These are phyloP conservation scores for Ustilago loliicola DNA, from an alignment of 1,284 basidiomycete genomes.

Conservation along the genomic window DNA sequence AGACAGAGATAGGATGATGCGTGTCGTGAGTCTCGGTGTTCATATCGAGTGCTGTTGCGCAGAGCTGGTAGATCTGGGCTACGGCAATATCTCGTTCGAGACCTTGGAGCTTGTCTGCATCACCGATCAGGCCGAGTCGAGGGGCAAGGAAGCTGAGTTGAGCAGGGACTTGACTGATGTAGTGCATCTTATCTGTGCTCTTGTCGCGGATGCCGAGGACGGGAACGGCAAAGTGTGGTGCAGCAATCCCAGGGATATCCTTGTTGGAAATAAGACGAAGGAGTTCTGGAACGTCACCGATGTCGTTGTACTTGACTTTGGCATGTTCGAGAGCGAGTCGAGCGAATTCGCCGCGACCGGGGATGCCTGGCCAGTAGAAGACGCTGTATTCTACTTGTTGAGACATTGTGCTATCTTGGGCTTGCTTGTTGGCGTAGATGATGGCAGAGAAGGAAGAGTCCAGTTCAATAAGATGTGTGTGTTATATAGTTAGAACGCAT, in stretches of 20 bases:
- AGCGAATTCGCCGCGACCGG: slow-evolving; percentile 74
- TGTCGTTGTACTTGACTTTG: slow-evolving; percentile 72
- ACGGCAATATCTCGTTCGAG: slow-evolving; percentile 40
- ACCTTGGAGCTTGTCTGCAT: slow-evolving; percentile 24
- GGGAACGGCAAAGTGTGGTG: slow-evolving; percentile 70
- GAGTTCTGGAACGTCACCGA: slow-evolving; percentile 40
- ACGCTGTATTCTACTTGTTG: slow-evolving; percentile 41
- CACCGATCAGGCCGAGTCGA: slow-evolving; percentile 68
- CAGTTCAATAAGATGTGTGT: too few relatives aligned
- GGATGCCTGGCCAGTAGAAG: slow-evolving; percentile 70
- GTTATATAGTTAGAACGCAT: background rate
- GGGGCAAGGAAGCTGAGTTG: slow-evolving; percentile 73
- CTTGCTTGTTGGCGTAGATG: background rate
- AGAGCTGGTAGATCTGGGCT: slow-evolving; percentile 72
- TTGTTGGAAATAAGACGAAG: slow-evolving; percentile 31
- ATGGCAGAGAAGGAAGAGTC: background rate
- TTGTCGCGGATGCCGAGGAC: slow-evolving; percentile 56
- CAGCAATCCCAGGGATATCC: slow-evolving; percentile 14
- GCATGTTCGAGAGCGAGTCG: slow-evolving; percentile 73
- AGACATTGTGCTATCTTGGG: slow-evolving; percentile 15
- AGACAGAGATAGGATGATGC: slow-evolving; percentile 48
- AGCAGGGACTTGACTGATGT: slow-evolving; percentile 72
- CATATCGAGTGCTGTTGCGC: slow-evolving; percentile 73
- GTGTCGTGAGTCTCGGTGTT: slow-evolving; percentile 72
- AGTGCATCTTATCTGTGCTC: slow-evolving; percentile 15